phyloP scores from a whole-genome alignment of 1,139 yeast species.

The Nakaseomyces uthaithaninus region DNA sequence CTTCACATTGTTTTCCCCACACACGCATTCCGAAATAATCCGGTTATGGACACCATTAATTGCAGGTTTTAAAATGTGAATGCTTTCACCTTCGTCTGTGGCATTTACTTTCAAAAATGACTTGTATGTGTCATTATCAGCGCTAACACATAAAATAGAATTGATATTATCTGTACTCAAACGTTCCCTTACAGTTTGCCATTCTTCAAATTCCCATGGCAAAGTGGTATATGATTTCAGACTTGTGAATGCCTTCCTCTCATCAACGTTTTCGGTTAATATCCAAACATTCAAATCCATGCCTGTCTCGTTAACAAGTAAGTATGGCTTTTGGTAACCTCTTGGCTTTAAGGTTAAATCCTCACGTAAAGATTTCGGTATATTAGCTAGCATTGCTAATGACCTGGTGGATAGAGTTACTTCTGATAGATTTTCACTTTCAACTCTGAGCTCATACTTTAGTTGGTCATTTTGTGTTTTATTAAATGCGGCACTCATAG shows the following conservation, averaged over 20 bases:
- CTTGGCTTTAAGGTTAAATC: slow-evolving; percentile 49
- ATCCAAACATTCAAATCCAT: slow-evolving; percentile 71
- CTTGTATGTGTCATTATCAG: slow-evolving; percentile 48
- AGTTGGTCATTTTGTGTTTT: slow-evolving; percentile 40
- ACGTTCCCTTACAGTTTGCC: slow-evolving; percentile 79
- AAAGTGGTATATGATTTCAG: slow-evolving; percentile 45
- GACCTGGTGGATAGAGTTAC: slow-evolving; percentile 76
- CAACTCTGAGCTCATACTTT: slow-evolving; percentile 46
- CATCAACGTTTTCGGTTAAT: slow-evolving; percentile 35
- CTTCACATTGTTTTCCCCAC: slow-evolving; percentile 74
- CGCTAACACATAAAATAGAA: slow-evolving; percentile 53
- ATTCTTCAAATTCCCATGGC: slow-evolving; percentile 93
- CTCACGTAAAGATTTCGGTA: slow-evolving; percentile 49
- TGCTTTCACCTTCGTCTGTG: slow-evolving; percentile 76
- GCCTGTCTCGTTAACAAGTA: slow-evolving; percentile 79
- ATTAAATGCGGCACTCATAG: slow-evolving; percentile 64
- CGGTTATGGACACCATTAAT: slow-evolving; percentile 60
- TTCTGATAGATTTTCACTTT: slow-evolving; percentile 71
- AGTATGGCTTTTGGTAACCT: slow-evolving; percentile 77
- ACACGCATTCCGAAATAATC: slow-evolving; percentile 57
- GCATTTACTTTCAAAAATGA: slow-evolving; percentile 49
- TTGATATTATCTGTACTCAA: slow-evolving; percentile 56
- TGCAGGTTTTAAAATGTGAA: slow-evolving; percentile 61
- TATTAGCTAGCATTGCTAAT: slow-evolving; percentile 66
- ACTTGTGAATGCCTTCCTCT: slow-evolving; percentile 29